Base-by-base conservation (phyloP, 345 rosid species). In the Sonneratia alba region DNA sequence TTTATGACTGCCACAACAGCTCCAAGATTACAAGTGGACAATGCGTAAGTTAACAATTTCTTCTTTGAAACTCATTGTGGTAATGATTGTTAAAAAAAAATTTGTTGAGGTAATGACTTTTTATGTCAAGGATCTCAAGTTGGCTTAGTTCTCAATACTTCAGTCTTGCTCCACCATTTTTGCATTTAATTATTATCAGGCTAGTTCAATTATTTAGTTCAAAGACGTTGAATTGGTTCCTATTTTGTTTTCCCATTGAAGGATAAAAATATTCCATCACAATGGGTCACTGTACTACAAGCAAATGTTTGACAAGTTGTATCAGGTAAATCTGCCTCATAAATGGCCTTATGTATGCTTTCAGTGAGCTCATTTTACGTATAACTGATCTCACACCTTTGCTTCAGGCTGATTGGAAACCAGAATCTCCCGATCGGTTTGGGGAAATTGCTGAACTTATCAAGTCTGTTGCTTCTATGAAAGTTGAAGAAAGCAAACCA, bases 1-100 rank as follows among this genome's bases (percentile, higher is more conserved):
- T 94, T 94, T 72, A 81, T 91, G 89, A 94, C 98, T 72, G 96
- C 98, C 61, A 88, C 98, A 80, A 91, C 98, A 73, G 93, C 97
- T 74, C 98, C 98, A 49, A 88, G 98, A 80, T 92, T 88, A 67
- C 94, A 89, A 80, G 86, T 94, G 56, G 96, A 94, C 82, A 94
- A 94, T 78, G 90, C 94, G 98, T 94, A 89, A 78, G 90, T 49
- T 74, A 65, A 72, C 68, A 15, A 24, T 63, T 36, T 66, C 56
- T 67, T 67, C 38, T 19, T 24, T 37, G 69, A 40, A 62, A 27
- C 6, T 62, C 27, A 11, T 1, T 10, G 34, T 7, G 32, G 64
- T 59, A 7, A 40, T 40, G 5, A 40, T 40, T 40, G 43, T 27
- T 27, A 27, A 27, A 27, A 27, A 27, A 27, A 27, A 27, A 27